Percentiles rank a stretch among this genome's conserved stretches.
Evolutionary conservation across 176 grass and related monocot species (phyloP).

Genomic region (Oryza officinalis): DNA sequence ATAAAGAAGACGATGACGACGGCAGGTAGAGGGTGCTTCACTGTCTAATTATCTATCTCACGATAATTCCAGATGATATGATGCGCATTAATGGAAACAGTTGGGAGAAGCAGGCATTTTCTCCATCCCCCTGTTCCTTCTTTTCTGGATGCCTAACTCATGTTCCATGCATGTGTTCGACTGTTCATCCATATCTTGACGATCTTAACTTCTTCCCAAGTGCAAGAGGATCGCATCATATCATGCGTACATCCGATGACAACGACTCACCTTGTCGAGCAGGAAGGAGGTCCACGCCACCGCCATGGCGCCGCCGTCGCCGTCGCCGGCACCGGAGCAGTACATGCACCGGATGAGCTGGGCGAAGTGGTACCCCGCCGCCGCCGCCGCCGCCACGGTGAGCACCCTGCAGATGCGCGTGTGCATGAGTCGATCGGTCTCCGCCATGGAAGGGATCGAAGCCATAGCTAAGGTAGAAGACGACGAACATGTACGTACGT

Average conservation of each 20-base stretch:
- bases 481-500: background rate
- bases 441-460: no score
- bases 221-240: no score
- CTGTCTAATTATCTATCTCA: no score
- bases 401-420: conserved; percentile 28
- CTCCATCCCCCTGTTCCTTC: background rate
- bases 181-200: background rate
- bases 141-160: background rate
- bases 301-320: background rate
- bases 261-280: conserved; percentile 65
- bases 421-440: no score
- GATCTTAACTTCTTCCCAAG: background rate
- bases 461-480: background rate
- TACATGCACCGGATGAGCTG: conserved; percentile 54
- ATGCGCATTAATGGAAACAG: conserved; percentile 16
- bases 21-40: no score
- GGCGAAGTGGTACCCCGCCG: conserved; percentile 64
- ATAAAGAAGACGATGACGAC: background rate
- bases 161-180: background rate
- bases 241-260: no score
- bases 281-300: conserved; percentile 59
- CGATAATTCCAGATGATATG: background rate
- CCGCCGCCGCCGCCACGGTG: conserved; percentile 38
- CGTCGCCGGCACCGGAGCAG: background rate
- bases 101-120: background rate